A percentile compares a stretch with the other conserved stretches of the same genome.
Conservation (phyloP, 768 basidiomycete species). For the Sarcomyxa edulis region DNA sequence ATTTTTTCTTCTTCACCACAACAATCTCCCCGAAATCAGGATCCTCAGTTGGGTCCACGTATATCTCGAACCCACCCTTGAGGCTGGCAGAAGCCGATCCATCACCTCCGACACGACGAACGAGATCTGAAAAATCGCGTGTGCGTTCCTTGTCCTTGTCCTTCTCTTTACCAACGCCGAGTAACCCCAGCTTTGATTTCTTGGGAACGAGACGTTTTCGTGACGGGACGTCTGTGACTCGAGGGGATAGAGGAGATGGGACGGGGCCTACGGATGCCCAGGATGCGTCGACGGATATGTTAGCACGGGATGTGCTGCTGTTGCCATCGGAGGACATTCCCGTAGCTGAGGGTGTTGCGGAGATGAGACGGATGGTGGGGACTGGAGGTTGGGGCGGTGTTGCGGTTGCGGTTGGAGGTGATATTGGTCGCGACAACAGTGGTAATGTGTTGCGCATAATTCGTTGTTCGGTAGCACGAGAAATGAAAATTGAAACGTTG, state of each 20-base stretch:
- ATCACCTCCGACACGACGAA: constrained; percentile 40
- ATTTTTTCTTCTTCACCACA: constrained; percentile 76
- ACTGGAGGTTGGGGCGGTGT: constrained; percentile 19
- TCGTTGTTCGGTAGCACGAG: constrained; percentile 6
- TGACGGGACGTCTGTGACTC: constrained; percentile 13
- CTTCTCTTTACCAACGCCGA: constrained; percentile 27
- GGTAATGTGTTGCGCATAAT: constrained; percentile 11
- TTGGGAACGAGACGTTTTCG: constrained; percentile 61
- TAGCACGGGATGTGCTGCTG: constrained; percentile 19
- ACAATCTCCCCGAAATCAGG: constrained; percentile 65
- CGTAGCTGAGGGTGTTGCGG: constrained; percentile 57
- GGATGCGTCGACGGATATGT: constrained; percentile 29
- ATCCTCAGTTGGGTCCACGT: constrained; percentile 60
- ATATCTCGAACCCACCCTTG: constrained; percentile 62
- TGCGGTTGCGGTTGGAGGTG: constrained; percentile 21
- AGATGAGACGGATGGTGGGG: constrained; percentile 67
- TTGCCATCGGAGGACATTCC: constrained; percentile 33
- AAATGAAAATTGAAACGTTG: constrained; percentile 6
- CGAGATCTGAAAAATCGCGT: constrained; percentile 56
- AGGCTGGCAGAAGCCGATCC: constrained; percentile 17
- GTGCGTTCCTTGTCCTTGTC: constrained; percentile 19
- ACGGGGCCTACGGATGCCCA: constrained; percentile 21
- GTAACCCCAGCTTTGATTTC: constrained; percentile 56
- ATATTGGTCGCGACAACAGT: constrained; percentile 14
- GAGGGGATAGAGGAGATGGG: constrained; percentile 25